Conservation (phyloP, 768 basidiomycete genomes). For the Suillus subluteus region DNA sequence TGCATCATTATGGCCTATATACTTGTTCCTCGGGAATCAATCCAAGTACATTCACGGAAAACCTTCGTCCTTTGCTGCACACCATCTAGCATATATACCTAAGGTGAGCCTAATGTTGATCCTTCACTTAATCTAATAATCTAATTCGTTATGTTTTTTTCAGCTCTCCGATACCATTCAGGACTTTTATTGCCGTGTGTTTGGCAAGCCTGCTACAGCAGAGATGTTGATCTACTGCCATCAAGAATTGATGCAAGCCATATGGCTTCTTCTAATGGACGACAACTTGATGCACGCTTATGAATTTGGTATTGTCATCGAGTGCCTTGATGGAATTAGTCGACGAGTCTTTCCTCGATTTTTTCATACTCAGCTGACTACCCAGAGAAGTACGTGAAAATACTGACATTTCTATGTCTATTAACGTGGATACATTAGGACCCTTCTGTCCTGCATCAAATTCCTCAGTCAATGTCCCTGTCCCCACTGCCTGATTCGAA, state of each 20-base stretch:
- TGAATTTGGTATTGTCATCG: constrained; percentile 22
- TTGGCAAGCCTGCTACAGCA: background rate
- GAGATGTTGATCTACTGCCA: constrained; percentile 17
- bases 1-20: constrained; percentile 21
- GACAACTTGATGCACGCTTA: constrained; percentile 28
- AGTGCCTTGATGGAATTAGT: constrained; percentile 21
- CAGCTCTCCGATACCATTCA: constrained; percentile 22
- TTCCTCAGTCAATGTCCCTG: constrained; percentile 25
- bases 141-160: too few species aligned
- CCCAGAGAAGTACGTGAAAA: constrained; percentile 34
- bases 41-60: constrained; percentile 15
- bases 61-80: constrained; percentile 16
- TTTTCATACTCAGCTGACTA: constrained; percentile 34
- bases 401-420: constrained; percentile 8
- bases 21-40: constrained; percentile 12
- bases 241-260: constrained; percentile 29
- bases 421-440: constrained; percentile 15
- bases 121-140: too few species aligned
- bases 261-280: constrained; percentile 26
- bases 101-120: constrained; percentile 6
- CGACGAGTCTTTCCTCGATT: constrained; percentile 19
- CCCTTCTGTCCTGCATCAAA: constrained; percentile 23
- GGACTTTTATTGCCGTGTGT: constrained; percentile 12
- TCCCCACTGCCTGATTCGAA: constrained; percentile 18
- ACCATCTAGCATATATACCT: constrained; percentile 27